phyloP scores from a whole-genome alignment of 495 filamentous ascomycete species.

The Penicillium roqueforti region DNA sequence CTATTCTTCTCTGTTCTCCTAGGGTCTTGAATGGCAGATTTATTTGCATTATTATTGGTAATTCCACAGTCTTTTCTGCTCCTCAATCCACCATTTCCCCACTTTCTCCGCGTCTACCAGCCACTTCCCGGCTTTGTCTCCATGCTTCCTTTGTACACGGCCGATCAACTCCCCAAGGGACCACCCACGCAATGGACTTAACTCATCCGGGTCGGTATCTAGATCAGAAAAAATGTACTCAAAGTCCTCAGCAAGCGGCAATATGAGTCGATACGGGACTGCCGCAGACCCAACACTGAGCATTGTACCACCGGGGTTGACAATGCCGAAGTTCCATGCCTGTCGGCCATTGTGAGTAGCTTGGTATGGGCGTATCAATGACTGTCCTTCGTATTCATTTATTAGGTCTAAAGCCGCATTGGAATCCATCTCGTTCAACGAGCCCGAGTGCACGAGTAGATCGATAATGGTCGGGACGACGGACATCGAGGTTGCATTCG shows the following conservation, averaged over 20 bases:
- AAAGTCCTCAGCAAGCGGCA: constrained; percentile 38
- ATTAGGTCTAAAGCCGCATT: constrained; percentile 32
- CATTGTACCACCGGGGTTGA: constrained; percentile 44
- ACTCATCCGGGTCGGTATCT: constrained; percentile 34
- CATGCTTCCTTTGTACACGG: constrained; percentile 26
- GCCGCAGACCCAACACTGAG: constrained; percentile 40
- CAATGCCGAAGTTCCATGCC: constrained; percentile 44
- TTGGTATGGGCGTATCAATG: constrained; percentile 39
- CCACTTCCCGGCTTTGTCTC: constrained; percentile 38
- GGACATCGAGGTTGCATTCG: constrained; percentile 39
- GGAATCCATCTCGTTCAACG: constrained; percentile 29
- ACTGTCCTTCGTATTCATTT: constrained; percentile 45
- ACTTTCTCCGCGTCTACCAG: constrained; percentile 32
- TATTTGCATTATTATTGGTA: constrained; percentile 12
- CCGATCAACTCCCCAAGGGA: constrained; percentile 25
- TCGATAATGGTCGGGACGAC: constrained; percentile 47
- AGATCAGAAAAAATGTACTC: constrained; percentile 37
- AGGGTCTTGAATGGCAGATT: neutral
- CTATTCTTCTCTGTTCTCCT: constrained; percentile 1
- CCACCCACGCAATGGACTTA: constrained; percentile 29
- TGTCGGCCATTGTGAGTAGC: constrained; percentile 30
- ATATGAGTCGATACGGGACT: constrained; percentile 35
- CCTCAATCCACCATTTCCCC: constrained; percentile 38
- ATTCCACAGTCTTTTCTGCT: constrained; percentile 29
- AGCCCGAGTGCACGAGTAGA: constrained; percentile 38